Evolutionary conservation across 1,139 yeast species (phyloP).

Genomic region (Taphrina confusa): DNA sequence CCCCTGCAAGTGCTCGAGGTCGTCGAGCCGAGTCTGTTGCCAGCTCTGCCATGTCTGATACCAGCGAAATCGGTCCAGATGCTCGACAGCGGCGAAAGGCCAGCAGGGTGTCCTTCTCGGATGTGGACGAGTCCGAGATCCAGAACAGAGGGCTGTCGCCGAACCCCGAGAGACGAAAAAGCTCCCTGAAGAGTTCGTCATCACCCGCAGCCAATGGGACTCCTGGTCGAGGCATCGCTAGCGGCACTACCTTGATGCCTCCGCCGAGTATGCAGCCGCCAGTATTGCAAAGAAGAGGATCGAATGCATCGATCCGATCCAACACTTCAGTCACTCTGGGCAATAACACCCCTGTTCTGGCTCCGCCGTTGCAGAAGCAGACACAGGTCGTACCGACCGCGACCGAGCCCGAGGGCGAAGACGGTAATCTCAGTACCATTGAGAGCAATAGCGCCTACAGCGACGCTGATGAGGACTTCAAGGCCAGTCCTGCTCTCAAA

Average conservation of each 20-base stretch:
- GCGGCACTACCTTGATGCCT: slow-evolving; percentile 1
- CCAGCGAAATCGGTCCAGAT: slow-evolving; percentile 6
- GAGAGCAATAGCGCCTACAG: slow-evolving; percentile 33
- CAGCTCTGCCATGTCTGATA: slow-evolving; percentile 25
- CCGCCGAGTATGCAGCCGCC: slow-evolving; percentile 13
- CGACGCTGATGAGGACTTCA: slow-evolving; percentile 34
- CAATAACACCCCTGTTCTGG: background rate
- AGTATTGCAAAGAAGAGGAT: slow-evolving; percentile 4
- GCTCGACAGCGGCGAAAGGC: background rate
- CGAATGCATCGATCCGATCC: slow-evolving; percentile 15
- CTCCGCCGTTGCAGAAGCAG: slow-evolving; percentile 15
- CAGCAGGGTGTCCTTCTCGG: slow-evolving; percentile 29
- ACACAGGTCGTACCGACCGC: background rate
- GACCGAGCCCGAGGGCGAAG: background rate
- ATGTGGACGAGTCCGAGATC: slow-evolving; percentile 20
- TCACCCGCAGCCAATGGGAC: background rate
- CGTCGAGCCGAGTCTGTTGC: slow-evolving; percentile 27
- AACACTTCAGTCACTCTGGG: slow-evolving; percentile 13
- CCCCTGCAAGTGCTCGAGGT: slow-evolving; percentile 23
- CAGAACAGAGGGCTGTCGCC: slow-evolving; percentile 23
- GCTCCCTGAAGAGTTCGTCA: slow-evolving; percentile 15
- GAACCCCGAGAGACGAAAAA: slow-evolving; percentile 9
- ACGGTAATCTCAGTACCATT: slow-evolving; percentile 26
- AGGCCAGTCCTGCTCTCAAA: slow-evolving; percentile 23
- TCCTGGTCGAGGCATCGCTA: background rate